Evolutionary conservation across 768 basidiomycete genomes (phyloP), one percentile per base, ranked within the genome.

Genomic region (Pleurotus cornucopiae): DNA sequence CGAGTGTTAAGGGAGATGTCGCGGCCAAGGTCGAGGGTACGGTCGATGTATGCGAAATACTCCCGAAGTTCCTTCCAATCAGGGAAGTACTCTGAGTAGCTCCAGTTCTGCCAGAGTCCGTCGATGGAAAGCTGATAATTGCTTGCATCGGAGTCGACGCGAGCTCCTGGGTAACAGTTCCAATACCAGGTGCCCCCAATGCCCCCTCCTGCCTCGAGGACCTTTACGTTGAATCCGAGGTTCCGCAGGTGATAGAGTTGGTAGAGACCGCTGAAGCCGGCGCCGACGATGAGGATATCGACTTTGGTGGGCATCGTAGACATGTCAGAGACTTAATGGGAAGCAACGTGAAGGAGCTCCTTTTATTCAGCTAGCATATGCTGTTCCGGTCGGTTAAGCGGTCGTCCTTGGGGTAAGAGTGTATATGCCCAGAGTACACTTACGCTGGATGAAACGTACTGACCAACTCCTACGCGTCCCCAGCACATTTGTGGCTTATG

Each of bases 1-100:
- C 60, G 61, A 5, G 62, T 67, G 43, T 67, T 57, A 34, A 67
- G 64, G 11, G 44, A 45, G 30, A 68, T 62, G 38, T 66, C 62
- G 18, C 62, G 57, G 6, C 53, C 61, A 3, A 68, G 39, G 25
- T 66, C 58, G 46, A 67, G 62, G 43, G 64, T 68, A 58, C 62
- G 57, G 21, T 64, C 64, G 26, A 65, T 48, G 20, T 64, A 61
- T 16, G 59, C 54, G 30, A 67, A 67, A 23, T 66, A 68, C 26
- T 61, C 41, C 30, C 57, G 43, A 18, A 68, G 12, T 39, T 55
- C 46, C 41, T 38, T 26, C 23, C 54, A 30, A 16, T 2, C 18
- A 16, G 44, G 54, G n/a, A 46, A 38, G 9, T 43, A 21, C 16
- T 55, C 37, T 21, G 14, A 37, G 18, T 14, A 55, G 6, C 16